A percentile compares a stretch with the other conserved stretches of the same genome.
These are phyloP conservation scores for Zychaea mexicana DNA, from an alignment of 371 early-diverging fungal species.

Conservation along the genomic window DNA sequence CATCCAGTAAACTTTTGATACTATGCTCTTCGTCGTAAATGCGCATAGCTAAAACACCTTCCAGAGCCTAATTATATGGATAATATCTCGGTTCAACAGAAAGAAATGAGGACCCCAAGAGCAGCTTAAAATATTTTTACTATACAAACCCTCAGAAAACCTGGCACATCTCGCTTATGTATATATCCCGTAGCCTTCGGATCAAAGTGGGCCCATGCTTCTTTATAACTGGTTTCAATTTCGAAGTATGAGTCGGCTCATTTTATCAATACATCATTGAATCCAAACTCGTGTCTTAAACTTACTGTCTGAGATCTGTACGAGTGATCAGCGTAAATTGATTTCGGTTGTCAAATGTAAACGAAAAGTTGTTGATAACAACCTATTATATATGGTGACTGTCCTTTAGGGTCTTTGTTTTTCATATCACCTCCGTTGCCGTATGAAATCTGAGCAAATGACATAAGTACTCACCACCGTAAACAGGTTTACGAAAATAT, in stretches of 20 bases:
- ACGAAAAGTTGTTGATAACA: slow-evolving; percentile 59
- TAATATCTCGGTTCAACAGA: too few relatives aligned
- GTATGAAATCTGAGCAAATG: too few relatives aligned
- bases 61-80: slow-evolving; percentile 22
- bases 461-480: slow-evolving; percentile 51
- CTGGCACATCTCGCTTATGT: slow-evolving; percentile 36
- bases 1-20: slow-evolving; percentile 30
- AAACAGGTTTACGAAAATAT: slow-evolving; percentile 56
- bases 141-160: slow-evolving; percentile 36
- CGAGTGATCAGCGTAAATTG: slow-evolving; percentile 52
- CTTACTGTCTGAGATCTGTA: slow-evolving; percentile 46
- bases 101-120: too few relatives aligned
- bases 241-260: too few relatives aligned
- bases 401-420: too few relatives aligned
- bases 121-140: too few relatives aligned
- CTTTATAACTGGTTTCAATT: slow-evolving; percentile 47
- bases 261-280: too few relatives aligned
- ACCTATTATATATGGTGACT: too few relatives aligned
- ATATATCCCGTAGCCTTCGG: slow-evolving; percentile 55
- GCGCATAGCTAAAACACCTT: slow-evolving; percentile 47
- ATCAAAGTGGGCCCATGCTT: slow-evolving; percentile 49
- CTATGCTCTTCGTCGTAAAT: slow-evolving; percentile 44
- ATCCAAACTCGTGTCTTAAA: background rate
- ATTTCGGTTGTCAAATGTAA: slow-evolving; percentile 54
- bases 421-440: too few relatives aligned